Percentiles rank a stretch among this genome's conserved stretches.
Conservation (phyloP, 768 basidiomycete species). For the Cystobasidium tubakii region DNA sequence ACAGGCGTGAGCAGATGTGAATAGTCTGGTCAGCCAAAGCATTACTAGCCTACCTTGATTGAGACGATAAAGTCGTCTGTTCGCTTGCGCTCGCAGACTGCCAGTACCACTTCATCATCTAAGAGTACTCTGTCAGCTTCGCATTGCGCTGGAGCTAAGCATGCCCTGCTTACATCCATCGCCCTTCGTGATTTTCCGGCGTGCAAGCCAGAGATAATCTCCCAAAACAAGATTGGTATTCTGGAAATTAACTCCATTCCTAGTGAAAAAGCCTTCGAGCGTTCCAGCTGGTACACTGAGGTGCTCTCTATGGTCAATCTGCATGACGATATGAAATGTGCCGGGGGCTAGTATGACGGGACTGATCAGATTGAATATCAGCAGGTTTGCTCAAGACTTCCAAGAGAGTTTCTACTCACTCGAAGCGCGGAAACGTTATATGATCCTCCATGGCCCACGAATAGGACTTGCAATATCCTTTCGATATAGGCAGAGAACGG, state of each 20-base stretch:
- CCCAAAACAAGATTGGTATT: neutral
- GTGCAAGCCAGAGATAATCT: slow-evolving; percentile 8
- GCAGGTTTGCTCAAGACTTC: too few relatives aligned
- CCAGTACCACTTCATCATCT: slow-evolving; percentile 19
- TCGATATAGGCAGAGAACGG: neutral
- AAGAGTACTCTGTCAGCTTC: neutral
- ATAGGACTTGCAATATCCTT: neutral
- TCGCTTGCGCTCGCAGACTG: slow-evolving; percentile 11
- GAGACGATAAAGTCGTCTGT: slow-evolving; percentile 9
- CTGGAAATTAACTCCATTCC: neutral
- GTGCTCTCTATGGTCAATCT: slow-evolving; percentile 5
- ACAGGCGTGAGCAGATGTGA: neutral
- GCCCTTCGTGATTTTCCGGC: neutral
- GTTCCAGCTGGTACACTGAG: neutral
- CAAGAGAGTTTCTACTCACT: neutral
- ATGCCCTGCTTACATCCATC: neutral
- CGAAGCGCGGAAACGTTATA: slow-evolving; percentile 8
- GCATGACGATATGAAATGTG: neutral
- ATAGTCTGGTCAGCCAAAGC: neutral
- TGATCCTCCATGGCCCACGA: neutral
- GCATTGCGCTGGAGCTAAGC: too few relatives aligned
- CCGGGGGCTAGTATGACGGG: neutral
- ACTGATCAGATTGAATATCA: neutral
- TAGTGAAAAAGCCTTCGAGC: neutral
- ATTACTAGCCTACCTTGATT: neutral